Base-by-base conservation (phyloP, 306 rosid species). In the Begonia fuchsioides region DNA sequence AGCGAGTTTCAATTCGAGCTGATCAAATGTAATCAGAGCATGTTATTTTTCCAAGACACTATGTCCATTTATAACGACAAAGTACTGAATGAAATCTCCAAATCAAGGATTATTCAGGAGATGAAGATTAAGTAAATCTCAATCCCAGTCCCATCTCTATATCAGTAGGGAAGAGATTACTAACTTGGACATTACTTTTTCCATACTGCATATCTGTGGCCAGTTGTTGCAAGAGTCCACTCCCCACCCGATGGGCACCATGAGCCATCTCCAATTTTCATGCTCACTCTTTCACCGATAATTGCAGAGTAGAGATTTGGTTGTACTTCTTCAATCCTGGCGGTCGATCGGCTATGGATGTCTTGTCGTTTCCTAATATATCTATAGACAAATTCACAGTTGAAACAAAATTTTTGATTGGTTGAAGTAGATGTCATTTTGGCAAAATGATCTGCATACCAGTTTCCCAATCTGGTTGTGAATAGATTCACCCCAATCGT, bases 121-220 rank as follows among this genome's bases (percentile, higher is more conserved):
- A 26, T 26, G 35, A 4, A 26, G 8, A 4, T 3, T 26, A 4
- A 8, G 35, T 26, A 26, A 4, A 26, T 26, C 35, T 26, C 35
- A 26, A 26, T 26, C 8, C n/a, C 9, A 18, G 35, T 15, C 20
- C 43, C 53, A 14, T 2, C 16, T 32, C 14, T 11, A 32, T 17
- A 44, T n/a, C 46, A 50, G 7, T 18, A 56, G 45, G 45, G 15
- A 38, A 2, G 45, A 7, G 2, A n/a, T 8, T 5, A 11, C 15
- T 38, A 53, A 17, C 47, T 15, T 0, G 35, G 15, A 54, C 2
- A 15, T 51, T 66, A 70, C 70, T 83, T 88, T 17, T 78, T 57
- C 96, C 96, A 88, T 46, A 88, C 76, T 38, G 93, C 97, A 56
- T 88, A 88, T 58, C 77, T 70, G 47, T 80, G 76, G 69, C 90